Evolutionary conservation across 2,329 filamentous ascomycete species (phyloP).

Genomic region (Venturia carpophila): DNA sequence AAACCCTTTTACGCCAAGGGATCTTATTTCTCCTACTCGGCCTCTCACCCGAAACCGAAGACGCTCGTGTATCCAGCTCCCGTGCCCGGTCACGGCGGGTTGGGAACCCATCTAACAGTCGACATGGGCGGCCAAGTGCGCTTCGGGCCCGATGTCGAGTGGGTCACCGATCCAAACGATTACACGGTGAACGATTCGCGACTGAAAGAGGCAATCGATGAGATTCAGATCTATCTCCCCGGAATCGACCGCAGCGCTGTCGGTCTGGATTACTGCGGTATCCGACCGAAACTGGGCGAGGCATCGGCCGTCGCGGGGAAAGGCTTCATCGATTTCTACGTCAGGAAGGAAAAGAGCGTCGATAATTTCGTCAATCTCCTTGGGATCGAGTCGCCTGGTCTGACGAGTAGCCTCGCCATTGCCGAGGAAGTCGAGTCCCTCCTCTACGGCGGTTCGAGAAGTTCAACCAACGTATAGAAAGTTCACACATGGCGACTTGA

Average conservation of each 20-base stretch:
- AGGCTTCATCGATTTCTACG: slow-evolving; percentile 77
- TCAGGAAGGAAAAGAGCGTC: slow-evolving; percentile 68
- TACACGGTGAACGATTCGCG: slow-evolving; percentile 59
- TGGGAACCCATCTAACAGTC: slow-evolving; percentile 89
- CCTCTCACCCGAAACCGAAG: slow-evolving; percentile 54
- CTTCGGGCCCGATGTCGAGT: slow-evolving; percentile 93
- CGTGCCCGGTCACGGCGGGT: slow-evolving; percentile 67
- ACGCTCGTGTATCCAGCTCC: slow-evolving; percentile 86
- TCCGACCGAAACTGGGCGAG: slow-evolving; percentile 72
- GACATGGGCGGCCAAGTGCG: slow-evolving; percentile 77
- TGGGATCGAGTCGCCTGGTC: slow-evolving; percentile 86
- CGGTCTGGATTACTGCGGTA: slow-evolving; percentile 78
- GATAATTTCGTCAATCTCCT: slow-evolving; percentile 81
- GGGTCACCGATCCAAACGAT: slow-evolving; percentile 66
- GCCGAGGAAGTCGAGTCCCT: slow-evolving; percentile 62
- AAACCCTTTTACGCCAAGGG: slow-evolving; percentile 82
- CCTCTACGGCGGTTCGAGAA: slow-evolving; percentile 35
- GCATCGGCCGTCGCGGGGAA: slow-evolving; percentile 53
- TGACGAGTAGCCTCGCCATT: slow-evolving; percentile 82
- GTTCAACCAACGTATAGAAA: not conserved
- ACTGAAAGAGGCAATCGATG: slow-evolving; percentile 58
- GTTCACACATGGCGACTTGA: no score
- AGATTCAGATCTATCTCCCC: slow-evolving; percentile 75
- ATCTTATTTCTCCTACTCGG: slow-evolving; percentile 81
- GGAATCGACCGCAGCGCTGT: slow-evolving; percentile 59